phyloP scores from a whole-genome alignment of 305 asterid species.

The Rubia tinctorum region DNA sequence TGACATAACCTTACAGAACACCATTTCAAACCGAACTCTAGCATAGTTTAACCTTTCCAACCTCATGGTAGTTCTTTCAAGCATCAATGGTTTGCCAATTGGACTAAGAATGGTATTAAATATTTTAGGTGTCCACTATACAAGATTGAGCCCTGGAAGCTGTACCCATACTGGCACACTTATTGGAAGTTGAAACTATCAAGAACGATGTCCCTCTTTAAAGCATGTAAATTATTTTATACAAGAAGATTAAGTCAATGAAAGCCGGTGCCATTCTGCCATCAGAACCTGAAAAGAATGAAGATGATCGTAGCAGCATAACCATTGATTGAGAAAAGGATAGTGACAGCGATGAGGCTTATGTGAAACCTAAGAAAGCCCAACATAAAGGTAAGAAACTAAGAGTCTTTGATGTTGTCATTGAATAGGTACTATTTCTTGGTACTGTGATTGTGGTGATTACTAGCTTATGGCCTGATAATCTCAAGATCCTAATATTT shows the following conservation, averaged over 20 bases:
- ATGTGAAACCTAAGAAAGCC: too few species aligned
- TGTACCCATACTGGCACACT: too few species aligned
- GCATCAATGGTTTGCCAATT: too few species aligned
- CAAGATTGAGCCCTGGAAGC: too few species aligned
- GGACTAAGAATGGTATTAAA: too few species aligned
- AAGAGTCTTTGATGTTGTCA: conserved; percentile 22
- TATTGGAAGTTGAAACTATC: neutral
- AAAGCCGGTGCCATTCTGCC: conserved; percentile 8
- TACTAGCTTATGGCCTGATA: too few species aligned
- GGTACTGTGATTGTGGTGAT: neutral
- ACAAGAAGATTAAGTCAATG: conserved; percentile 9
- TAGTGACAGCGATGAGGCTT: neutral
- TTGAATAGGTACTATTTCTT: conserved; percentile 49
- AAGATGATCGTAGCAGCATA: neutral
- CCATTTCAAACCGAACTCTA: too few species aligned
- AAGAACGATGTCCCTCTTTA: neutral
- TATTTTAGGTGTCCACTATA: too few species aligned
- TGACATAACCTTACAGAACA: too few species aligned
- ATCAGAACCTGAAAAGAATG: neutral
- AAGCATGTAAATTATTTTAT: neutral
- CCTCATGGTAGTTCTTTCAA: too few species aligned
- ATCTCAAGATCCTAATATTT: too few species aligned
- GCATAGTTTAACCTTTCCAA: too few species aligned
- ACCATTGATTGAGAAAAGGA: neutral
- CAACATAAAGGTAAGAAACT: conserved; percentile 36